A percentile compares a stretch with the other conserved stretches of the same genome.
phyloP scores from a whole-genome alignment of 371 early-diverging fungal genomes.

The Rhizopus delemar region DNA sequence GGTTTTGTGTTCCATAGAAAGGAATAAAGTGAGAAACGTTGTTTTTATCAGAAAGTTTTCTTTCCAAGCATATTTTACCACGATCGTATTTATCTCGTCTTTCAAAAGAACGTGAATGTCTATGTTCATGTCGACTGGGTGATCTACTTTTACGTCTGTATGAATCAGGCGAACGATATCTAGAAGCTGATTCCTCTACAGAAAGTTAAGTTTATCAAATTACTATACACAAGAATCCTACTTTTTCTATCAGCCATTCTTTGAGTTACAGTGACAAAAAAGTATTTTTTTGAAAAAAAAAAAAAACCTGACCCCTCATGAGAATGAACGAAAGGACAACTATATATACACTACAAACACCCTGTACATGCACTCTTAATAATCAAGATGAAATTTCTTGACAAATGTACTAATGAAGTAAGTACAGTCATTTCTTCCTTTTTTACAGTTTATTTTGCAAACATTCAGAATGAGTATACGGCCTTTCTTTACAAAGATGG shows the following conservation, averaged over 20 bases:
- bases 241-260: neutral
- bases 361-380: too few relatives aligned
- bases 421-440: too few relatives aligned
- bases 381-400: too few relatives aligned
- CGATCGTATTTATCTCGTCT: neutral
- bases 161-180: neutral
- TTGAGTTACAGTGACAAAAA: neutral
- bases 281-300: too few relatives aligned
- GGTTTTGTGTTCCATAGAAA: conserved; percentile 1
- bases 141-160: neutral
- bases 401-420: too few relatives aligned
- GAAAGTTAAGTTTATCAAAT: neutral
- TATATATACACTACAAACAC: too few relatives aligned
- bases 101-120: neutral
- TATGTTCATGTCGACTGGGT: neutral
- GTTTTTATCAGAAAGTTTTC: neutral
- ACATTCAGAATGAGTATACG: too few relatives aligned
- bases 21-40: conserved; percentile 1
- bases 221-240: neutral
- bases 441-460: too few relatives aligned
- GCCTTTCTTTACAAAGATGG: too few relatives aligned
- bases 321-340: too few relatives aligned
- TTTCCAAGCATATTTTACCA: conserved; percentile 1
- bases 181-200: neutral
- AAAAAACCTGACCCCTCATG: too few relatives aligned